Base-by-base conservation (phyloP, 495 filamentous ascomycete species). In the Hyphodiscus hymeniophilus region DNA sequence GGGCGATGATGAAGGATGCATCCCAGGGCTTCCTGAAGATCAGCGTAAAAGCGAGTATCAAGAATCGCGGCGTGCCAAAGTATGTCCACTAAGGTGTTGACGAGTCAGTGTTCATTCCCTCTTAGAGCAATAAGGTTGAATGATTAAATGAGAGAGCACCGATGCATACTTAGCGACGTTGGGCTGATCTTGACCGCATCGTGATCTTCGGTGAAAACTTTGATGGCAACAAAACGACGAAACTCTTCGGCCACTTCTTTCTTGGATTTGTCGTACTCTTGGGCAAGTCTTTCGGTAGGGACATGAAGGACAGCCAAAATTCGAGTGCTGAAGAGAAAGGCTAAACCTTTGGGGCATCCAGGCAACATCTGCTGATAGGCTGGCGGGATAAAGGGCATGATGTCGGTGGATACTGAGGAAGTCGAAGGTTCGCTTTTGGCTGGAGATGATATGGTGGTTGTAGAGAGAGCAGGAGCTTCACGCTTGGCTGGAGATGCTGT, bases 21-120 rank as follows among this genome's bases (percentile, higher is more conserved):
- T 1, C 31, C 47, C 3, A 47, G 18, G 13, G 45, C 45, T 3
- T 5, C 3, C 30, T 47, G 34, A 7, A 47, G 8, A 1, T 43
- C 39, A 3, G 15, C 30, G 13, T 50, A 50, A 16, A 50, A 18
- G 12, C 31, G 22, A 3, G 47, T 50, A 22, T 50, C 47, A 21
- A 50, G 39, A 16, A 50, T 50, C 1, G 30, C 28, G 15, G 38
- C 38, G 24, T 50, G 39, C 47, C 47, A 50, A 5, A 50, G 6
- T 12, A 22, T 13, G 21, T 50, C 47, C 38, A 50, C 26, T 28
- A 4, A 5, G 10, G 10, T 5, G 10, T 28, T 5, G 4, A 4
- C 26, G 10, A 28, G 26, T 28, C 26, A 28, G 26, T 28, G 10
- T 5, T 28, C 26, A 10, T 28, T 28, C 26, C 4, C 4, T 28